Evolutionary conservation across 768 basidiomycete species (phyloP).

Genomic region (Boletus reticulatus): DNA sequence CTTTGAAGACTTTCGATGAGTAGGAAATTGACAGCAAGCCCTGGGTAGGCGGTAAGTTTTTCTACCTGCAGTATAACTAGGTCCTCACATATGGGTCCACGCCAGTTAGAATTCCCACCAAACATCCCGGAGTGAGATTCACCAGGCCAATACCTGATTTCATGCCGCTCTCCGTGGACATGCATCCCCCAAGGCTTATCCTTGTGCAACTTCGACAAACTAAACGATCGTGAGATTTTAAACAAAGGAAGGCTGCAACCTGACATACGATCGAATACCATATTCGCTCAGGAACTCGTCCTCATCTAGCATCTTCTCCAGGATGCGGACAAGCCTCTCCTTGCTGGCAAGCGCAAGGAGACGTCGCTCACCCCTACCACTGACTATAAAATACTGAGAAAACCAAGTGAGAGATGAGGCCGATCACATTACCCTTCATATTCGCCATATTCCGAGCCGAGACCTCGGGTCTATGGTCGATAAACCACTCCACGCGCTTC

Average conservation of each 20-base stretch:
- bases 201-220: conserved; percentile 87
- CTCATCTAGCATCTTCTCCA: conserved; percentile 97
- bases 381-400: conserved; percentile 25
- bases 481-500: conserved; percentile 98
- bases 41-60: conserved; percentile 34
- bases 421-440: conserved; percentile 65
- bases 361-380: conserved; percentile 82
- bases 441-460: conserved; percentile 94
- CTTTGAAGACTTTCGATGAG: conserved; percentile 95
- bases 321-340: conserved; percentile 81
- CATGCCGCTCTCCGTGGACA: conserved; percentile 88
- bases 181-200: conserved; percentile 94
- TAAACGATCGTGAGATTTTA: conserved; percentile 30
- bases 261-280: conserved; percentile 88
- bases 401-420: neutral
- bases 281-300: conserved; percentile 95
- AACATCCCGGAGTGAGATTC: conserved; percentile 98
- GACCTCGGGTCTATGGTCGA: conserved; percentile 87
- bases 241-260: neutral
- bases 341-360: conserved; percentile 89
- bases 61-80: neutral
- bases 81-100: conserved; percentile 80
- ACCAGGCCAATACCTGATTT: conserved; percentile 97
- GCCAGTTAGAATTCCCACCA: conserved; percentile 97
- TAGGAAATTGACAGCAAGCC: conserved; percentile 96